Evolutionary conservation across 805 yeast species (phyloP).

Genomic region (Starmera dryadoides): DNA sequence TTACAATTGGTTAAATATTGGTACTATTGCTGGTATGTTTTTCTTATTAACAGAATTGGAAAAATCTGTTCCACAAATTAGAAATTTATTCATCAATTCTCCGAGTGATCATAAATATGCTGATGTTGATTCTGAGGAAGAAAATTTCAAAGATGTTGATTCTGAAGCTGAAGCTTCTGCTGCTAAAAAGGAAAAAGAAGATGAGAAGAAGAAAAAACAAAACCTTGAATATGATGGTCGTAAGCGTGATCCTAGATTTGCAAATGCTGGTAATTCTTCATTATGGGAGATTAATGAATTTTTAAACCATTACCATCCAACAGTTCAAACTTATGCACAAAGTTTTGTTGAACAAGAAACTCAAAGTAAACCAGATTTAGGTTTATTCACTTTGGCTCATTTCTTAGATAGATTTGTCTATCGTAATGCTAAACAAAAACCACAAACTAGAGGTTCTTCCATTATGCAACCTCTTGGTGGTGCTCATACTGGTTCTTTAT

Average conservation of each 20-base stretch:
- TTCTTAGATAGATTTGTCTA: conserved; percentile 95
- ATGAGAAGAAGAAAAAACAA: conserved; percentile 7
- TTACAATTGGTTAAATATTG: conserved; percentile 79
- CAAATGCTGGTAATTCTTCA: conserved; percentile 77
- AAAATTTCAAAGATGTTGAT: conserved; percentile 24
- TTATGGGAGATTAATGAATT: conserved; percentile 83
- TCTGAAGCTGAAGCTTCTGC: conserved; percentile 25
- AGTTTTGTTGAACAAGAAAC: conserved; percentile 40
- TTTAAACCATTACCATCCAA: conserved; percentile 83
- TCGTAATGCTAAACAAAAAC: conserved; percentile 80
- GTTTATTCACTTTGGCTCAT: conserved; percentile 78
- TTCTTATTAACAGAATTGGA: conserved; percentile 64
- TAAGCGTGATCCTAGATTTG: conserved; percentile 87
- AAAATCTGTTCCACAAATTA: conserved; percentile 56
- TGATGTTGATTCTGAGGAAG: conserved; percentile 38
- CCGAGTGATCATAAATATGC: conserved; percentile 43
- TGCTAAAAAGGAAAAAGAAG: conserved; percentile 10
- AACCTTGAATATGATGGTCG: conserved; percentile 59
- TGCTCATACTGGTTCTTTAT: conserved; percentile 58
- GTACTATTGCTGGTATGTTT: conserved; percentile 81
- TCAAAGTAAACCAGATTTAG: conserved; percentile 78
- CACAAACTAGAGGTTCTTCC: conserved; percentile 72
- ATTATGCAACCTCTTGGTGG: conserved; percentile 98
- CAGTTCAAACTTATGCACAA: conserved; percentile 74
- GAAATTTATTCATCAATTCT: conserved; percentile 51